phyloP scores from a whole-genome alignment of 208 protist species.

The Trichomonas tenax region DNA sequence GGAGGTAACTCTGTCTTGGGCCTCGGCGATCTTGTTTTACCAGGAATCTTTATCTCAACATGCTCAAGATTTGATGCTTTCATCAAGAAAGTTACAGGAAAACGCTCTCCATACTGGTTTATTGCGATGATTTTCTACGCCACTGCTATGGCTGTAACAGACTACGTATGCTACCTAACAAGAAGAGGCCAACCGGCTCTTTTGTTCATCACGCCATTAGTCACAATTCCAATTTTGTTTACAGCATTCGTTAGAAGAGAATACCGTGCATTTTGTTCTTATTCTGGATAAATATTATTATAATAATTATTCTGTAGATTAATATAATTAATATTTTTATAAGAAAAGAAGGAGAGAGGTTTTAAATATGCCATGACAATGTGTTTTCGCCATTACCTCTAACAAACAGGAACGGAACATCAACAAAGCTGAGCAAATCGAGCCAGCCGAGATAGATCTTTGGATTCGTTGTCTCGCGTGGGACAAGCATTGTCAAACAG shows the following conservation, averaged over 20 bases:
- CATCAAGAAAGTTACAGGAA: not conserved
- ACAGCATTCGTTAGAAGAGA: not conserved
- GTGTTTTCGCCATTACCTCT: conserved; percentile 8
- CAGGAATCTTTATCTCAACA: not conserved
- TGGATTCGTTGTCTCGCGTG: not conserved
- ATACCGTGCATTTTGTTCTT: not conserved
- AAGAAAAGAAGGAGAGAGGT: not conserved
- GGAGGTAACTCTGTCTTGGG: not conserved
- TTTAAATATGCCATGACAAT: not conserved
- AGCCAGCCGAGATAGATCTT: not conserved
- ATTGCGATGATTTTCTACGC: not conserved
- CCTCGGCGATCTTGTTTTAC: not conserved
- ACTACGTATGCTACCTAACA: not conserved
- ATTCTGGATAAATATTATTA: not conserved
- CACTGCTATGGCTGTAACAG: not conserved
- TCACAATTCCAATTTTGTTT: not conserved
- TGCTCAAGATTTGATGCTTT: not conserved
- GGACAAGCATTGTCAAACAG: not conserved
- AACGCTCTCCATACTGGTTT: not conserved
- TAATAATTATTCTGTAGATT: too few species aligned
- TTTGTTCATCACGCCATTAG: not conserved
- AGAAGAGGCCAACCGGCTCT: not conserved
- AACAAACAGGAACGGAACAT: not conserved
- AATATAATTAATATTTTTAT: too few species aligned
- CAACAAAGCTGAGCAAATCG: not conserved